Evolutionary conservation across 805 yeast species (phyloP).

Genomic region (Yarrowia phangngaensis): DNA sequence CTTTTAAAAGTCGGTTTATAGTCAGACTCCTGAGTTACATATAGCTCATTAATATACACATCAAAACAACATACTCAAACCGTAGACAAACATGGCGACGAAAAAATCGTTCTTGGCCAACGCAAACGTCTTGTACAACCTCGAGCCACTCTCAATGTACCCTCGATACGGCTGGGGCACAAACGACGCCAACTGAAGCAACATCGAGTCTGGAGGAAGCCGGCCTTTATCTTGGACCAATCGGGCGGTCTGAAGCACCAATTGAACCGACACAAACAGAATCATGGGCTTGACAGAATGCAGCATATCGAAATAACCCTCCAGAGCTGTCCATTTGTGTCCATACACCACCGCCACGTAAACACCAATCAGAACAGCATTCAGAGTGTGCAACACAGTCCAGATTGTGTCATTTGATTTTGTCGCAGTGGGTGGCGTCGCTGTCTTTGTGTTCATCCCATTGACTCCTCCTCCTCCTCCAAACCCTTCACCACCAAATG

Average conservation of each 20-base stretch:
- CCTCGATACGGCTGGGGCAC: constrained; percentile 24
- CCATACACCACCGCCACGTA: constrained; percentile 4
- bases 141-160: constrained; percentile 22
- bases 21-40: no score
- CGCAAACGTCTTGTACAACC: constrained; percentile 17
- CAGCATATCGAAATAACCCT: constrained; percentile 2
- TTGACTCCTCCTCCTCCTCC: background rate
- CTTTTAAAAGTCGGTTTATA: no score
- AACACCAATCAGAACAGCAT: constrained; percentile 9
- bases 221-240: constrained; percentile 22
- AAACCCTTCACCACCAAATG: background rate
- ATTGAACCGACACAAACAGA: constrained; percentile 10
- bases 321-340: background rate
- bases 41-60: no score
- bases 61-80: constrained; percentile 7
- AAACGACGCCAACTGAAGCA: constrained; percentile 7
- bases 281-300: constrained; percentile 10
- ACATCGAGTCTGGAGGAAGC: constrained; percentile 13
- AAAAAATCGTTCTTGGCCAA: constrained; percentile 13
- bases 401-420: constrained; percentile 2
- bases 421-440: no score
- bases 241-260: constrained; percentile 14
- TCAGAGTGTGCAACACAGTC: constrained; percentile 8
- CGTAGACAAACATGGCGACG: constrained; percentile 1
- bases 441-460: background rate